A percentile compares a stretch with the other conserved stretches of the same genome.
phyloP scores from a whole-genome alignment of 148 eudicot species.

The Polygonum aviculare region DNA sequence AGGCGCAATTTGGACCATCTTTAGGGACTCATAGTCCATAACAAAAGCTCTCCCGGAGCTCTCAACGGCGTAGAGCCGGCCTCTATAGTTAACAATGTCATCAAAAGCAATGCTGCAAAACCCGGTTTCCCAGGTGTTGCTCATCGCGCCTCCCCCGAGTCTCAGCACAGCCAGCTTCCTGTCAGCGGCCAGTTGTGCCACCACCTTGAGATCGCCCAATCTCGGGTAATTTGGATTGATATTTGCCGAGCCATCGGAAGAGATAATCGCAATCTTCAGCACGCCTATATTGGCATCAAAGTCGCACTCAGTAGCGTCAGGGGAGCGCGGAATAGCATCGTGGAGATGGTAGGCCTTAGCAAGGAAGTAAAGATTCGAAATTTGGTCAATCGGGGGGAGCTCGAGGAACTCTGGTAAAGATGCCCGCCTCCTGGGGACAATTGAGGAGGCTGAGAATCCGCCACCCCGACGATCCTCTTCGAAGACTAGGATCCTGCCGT shows the following conservation, averaged over 20 bases:
- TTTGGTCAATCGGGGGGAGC: background rate
- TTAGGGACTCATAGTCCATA: background rate
- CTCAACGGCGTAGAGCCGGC: background rate
- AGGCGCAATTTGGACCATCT: background rate
- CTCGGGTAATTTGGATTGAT: background rate
- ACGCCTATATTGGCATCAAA: background rate
- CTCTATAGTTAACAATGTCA: background rate
- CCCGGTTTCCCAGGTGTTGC: background rate
- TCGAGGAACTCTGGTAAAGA: too few species aligned
- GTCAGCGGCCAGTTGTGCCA: background rate
- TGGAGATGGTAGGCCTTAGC: background rate
- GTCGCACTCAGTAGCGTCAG: background rate
- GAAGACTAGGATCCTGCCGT: background rate
- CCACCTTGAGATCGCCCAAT: background rate
- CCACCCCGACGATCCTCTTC: background rate
- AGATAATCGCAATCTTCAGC: background rate
- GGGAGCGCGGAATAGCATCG: background rate
- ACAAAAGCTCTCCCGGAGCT: background rate
- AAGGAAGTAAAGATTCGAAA: background rate
- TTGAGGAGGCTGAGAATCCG: background rate
- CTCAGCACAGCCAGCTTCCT: background rate
- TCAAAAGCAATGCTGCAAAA: background rate
- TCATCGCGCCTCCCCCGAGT: too few species aligned
- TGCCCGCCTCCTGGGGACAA: background rate
- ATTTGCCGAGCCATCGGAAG: background rate